Conservation (phyloP, 495 filamentous ascomycete species). For the Glarea lozoyensis region DNA sequence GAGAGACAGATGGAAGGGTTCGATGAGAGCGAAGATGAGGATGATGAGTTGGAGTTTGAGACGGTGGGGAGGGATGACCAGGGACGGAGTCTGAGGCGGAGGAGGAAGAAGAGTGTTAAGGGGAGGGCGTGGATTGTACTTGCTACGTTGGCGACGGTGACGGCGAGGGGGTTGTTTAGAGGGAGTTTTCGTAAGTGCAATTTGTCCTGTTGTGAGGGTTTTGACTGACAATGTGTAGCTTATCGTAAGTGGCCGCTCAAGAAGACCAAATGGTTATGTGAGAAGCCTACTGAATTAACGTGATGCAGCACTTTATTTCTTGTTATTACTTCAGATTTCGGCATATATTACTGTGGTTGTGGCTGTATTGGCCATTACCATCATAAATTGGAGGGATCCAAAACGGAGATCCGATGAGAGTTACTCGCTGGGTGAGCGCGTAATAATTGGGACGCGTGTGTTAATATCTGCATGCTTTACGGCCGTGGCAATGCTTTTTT, state of each 20-base stretch:
- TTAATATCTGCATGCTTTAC: conserved; percentile 2
- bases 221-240: background rate
- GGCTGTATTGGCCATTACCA: background rate
- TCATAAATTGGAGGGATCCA: conserved; percentile 3
- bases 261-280: background rate
- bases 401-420: conserved; percentile 5
- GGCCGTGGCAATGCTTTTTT: conserved; percentile 10
- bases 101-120: conserved; percentile 1
- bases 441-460: conserved; percentile 7
- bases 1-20: conserved; percentile 5
- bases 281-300: too few species aligned
- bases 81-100: background rate
- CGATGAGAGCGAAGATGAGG: background rate
- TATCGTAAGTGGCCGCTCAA: conserved; percentile 11
- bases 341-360: conserved; percentile 6
- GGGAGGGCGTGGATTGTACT: conserved; percentile 8
- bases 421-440: conserved; percentile 3
- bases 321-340: conserved; percentile 9
- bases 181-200: conserved; percentile 16
- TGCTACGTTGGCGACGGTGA: conserved; percentile 5
- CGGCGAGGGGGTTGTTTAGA: conserved; percentile 12
- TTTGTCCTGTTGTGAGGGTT: conserved; percentile 1
- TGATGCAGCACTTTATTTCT: conserved; percentile 17
- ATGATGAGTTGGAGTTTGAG: background rate
- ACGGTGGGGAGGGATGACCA: background rate